Evolutionary conservation across 1,284 basidiomycete genomes (phyloP).

Genomic region (Cutaneotrichosporon spelunceum): DNA sequence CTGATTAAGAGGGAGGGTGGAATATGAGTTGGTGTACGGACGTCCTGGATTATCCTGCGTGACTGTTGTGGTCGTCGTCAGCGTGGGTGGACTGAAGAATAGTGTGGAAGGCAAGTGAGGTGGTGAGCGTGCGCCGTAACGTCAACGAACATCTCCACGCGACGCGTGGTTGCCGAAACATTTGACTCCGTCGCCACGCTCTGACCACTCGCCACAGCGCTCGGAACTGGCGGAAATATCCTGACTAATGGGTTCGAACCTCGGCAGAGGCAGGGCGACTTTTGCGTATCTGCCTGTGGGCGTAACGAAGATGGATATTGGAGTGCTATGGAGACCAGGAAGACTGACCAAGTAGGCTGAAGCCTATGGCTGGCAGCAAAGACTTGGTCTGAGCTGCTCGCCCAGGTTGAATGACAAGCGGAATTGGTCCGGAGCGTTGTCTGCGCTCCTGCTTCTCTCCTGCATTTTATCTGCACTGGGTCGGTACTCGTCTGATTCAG

Average conservation of each 20-base stretch:
- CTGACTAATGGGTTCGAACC: background rate
- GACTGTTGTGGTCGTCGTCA: background rate
- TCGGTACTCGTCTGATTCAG: too few relatives aligned
- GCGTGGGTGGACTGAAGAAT: background rate
- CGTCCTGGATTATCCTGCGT: background rate
- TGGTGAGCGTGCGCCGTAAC: slow-evolving; percentile 5
- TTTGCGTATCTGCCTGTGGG: background rate
- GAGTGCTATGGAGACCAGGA: too few relatives aligned
- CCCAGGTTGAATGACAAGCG: too few relatives aligned
- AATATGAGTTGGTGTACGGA: background rate
- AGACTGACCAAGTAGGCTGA: too few relatives aligned
- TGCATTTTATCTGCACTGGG: too few relatives aligned
- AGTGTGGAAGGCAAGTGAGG: slow-evolving; percentile 3
- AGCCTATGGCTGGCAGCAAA: too few relatives aligned
- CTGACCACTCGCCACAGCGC: background rate
- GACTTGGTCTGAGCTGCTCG: too few relatives aligned
- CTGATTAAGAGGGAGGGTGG: background rate
- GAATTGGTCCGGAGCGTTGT: too few relatives aligned
- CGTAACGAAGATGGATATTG: too few relatives aligned
- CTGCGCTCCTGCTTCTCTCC: too few relatives aligned
- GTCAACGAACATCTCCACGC: slow-evolving; percentile 13
- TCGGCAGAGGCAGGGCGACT: background rate
- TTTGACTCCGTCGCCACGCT: slow-evolving; percentile 4
- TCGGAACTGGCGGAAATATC: background rate
- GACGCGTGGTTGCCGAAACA: slow-evolving; percentile 10